These are phyloP conservation scores for Suhomyces kilbournensis DNA, from an alignment of 805 yeast genomes.

Conservation along the genomic window DNA sequence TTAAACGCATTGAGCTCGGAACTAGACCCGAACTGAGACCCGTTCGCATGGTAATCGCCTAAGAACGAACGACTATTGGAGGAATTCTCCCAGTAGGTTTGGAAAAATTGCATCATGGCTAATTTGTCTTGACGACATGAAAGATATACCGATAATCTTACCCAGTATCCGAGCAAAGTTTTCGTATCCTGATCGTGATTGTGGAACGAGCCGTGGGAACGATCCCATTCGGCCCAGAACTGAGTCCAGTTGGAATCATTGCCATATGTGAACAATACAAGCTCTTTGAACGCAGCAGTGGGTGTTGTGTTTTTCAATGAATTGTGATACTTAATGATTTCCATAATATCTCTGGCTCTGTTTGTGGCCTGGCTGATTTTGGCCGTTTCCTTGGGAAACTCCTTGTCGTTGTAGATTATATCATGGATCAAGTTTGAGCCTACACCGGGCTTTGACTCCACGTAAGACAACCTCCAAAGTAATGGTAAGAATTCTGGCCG, in stretches of 20 bases:
- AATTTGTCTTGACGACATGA: constrained; percentile 23
- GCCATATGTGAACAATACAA: constrained; percentile 36
- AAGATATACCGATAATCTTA: constrained; percentile 32
- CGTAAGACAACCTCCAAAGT: constrained; percentile 31
- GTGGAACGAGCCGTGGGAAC: constrained; percentile 11
- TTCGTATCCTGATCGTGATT: neutral
- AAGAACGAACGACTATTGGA: constrained; percentile 24
- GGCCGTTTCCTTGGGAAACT: constrained; percentile 2
- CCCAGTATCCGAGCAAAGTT: constrained; percentile 21
- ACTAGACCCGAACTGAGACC: constrained; percentile 15
- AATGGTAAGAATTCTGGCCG: constrained; percentile 31
- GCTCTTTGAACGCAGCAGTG: constrained; percentile 26
- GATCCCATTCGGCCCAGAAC: constrained; percentile 42
- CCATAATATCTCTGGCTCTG: constrained; percentile 28
- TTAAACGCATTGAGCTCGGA: constrained; percentile 22
- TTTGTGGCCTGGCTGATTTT: constrained; percentile 20
- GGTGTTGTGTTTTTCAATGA: constrained; percentile 6
- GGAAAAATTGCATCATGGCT: constrained; percentile 27
- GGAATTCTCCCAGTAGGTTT: constrained; percentile 27
- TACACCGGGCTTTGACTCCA: constrained; percentile 12
- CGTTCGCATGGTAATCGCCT: constrained; percentile 16
- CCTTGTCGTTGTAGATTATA: constrained; percentile 16
- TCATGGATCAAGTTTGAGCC: constrained; percentile 25
- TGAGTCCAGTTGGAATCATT: constrained; percentile 35
- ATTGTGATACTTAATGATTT: constrained; percentile 23